Evolutionary conservation across 495 filamentous ascomycete species (phyloP).

Genomic region (Hypoxylon rickii): DNA sequence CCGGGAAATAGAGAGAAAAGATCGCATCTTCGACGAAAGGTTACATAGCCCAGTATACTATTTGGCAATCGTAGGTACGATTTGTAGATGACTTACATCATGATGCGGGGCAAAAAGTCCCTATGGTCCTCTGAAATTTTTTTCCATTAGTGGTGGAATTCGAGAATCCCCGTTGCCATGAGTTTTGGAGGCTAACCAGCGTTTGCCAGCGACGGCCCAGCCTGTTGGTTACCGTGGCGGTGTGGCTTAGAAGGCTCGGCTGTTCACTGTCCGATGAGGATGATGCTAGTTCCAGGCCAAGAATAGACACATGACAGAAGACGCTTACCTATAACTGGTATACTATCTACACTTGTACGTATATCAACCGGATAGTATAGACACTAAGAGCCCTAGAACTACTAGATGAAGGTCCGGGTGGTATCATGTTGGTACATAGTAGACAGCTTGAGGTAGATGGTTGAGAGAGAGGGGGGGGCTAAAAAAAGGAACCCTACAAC

Average conservation of each 20-base stretch:
- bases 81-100: not conserved
- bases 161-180: conserved; percentile 7
- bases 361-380: too few relatives aligned
- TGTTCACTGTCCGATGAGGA: conserved; percentile 8
- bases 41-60: too few relatives aligned
- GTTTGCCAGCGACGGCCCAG: conserved; percentile 12
- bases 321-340: too few relatives aligned
- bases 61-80: too few relatives aligned
- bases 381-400: too few relatives aligned
- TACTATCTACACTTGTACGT: too few relatives aligned
- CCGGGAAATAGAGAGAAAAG: too few relatives aligned
- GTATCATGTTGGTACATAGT: too few relatives aligned
- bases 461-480: too few relatives aligned
- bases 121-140: not conserved
- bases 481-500: conserved; percentile 5
- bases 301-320: conserved; percentile 25
- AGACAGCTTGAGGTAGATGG: too few relatives aligned
- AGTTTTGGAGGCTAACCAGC: conserved; percentile 10
- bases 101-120: not conserved
- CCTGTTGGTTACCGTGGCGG: conserved; percentile 22
- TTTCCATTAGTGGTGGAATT: conserved; percentile 7
- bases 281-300: conserved; percentile 16
- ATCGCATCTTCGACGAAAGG: too few relatives aligned
- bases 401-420: too few relatives aligned
- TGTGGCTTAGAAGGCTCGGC: conserved; percentile 1